Percentiles rank a stretch among this genome's conserved stretches.
phyloP scores from a whole-genome alignment of 306 rosid species.

The Lathyrus aphaca region DNA sequence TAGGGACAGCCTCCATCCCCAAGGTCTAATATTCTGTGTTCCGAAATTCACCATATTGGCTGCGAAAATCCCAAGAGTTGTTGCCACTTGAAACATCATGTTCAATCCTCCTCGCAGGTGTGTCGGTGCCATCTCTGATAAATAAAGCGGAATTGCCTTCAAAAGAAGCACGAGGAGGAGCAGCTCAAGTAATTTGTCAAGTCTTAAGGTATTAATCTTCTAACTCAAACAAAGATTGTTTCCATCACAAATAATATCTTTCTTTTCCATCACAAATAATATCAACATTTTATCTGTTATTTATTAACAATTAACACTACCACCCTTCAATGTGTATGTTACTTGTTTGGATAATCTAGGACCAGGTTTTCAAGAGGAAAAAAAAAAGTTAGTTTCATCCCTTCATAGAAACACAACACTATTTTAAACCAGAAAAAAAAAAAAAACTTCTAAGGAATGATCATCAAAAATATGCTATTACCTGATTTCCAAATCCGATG shows the following conservation, averaged over 20 bases:
- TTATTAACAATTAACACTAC: neutral
- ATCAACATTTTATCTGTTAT: neutral
- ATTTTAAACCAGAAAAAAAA: neutral
- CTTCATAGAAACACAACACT: neutral
- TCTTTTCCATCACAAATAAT: slow-evolving; percentile 11
- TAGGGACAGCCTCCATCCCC: slow-evolving; percentile 96
- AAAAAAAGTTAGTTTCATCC: neutral
- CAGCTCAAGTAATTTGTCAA: slow-evolving; percentile 34
- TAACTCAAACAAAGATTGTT: slow-evolving; percentile 30
- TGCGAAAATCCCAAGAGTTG: slow-evolving; percentile 80
- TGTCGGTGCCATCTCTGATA: slow-evolving; percentile 95
- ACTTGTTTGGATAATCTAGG: slow-evolving; percentile 8
- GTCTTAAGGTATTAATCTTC: slow-evolving; percentile 31
- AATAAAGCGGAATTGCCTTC: slow-evolving; percentile 88
- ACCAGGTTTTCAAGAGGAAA: neutral
- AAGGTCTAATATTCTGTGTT: slow-evolving; percentile 69
- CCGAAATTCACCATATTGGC: slow-evolving; percentile 93
- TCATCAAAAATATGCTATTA: slow-evolving; percentile 33
- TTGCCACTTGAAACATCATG: slow-evolving; percentile 97
- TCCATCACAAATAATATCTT: slow-evolving; percentile 35
- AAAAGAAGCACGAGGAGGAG: slow-evolving; percentile 42
- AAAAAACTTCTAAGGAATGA: neutral
- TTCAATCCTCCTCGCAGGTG: slow-evolving; percentile 89
- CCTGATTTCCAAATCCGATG: slow-evolving; percentile 97
- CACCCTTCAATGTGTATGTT: neutral